Conservation (phyloP, 768 basidiomycete genomes). For the Lactifluus volemus region DNA sequence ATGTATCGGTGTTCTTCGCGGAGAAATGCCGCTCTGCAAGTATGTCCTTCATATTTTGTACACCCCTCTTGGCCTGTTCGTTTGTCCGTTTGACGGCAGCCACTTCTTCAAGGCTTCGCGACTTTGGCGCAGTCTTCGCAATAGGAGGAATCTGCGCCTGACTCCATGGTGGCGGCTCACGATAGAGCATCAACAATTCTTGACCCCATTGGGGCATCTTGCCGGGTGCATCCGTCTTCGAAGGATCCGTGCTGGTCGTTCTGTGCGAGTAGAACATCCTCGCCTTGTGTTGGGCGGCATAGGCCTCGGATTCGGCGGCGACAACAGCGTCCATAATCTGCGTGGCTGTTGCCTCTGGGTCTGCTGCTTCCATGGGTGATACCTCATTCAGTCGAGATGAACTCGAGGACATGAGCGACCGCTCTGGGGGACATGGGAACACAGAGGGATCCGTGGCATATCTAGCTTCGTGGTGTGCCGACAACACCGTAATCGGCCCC, state of each 20-base stretch:
- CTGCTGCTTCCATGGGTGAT: background rate
- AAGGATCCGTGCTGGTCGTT: background rate
- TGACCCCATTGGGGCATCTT: conserved; percentile 11
- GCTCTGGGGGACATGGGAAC: too few species aligned
- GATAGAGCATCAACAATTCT: conserved; percentile 18
- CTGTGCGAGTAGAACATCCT: conserved; percentile 2
- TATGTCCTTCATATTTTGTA: conserved; percentile 1
- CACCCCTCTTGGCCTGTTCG: background rate
- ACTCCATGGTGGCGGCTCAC: conserved; percentile 18
- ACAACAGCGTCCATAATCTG: background rate
- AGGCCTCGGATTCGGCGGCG: background rate
- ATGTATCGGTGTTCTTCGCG: background rate
- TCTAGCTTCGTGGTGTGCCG: background rate
- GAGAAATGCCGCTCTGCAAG: conserved; percentile 1
- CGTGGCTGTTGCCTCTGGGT: background rate
- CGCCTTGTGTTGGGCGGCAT: background rate
- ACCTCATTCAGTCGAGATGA: background rate
- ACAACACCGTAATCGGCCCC: background rate
- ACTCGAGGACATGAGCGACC: background rate
- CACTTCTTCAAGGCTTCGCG: background rate
- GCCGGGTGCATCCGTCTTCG: background rate
- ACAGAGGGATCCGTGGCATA: background rate
- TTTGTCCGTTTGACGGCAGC: background rate
- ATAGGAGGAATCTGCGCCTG: conserved; percentile 3
- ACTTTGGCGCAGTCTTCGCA: background rate